A percentile compares a stretch with the other conserved stretches of the same genome.
These are phyloP conservation scores for Leishmania major DNA, from an alignment of 208 protist species.

Conservation along the genomic window DNA sequence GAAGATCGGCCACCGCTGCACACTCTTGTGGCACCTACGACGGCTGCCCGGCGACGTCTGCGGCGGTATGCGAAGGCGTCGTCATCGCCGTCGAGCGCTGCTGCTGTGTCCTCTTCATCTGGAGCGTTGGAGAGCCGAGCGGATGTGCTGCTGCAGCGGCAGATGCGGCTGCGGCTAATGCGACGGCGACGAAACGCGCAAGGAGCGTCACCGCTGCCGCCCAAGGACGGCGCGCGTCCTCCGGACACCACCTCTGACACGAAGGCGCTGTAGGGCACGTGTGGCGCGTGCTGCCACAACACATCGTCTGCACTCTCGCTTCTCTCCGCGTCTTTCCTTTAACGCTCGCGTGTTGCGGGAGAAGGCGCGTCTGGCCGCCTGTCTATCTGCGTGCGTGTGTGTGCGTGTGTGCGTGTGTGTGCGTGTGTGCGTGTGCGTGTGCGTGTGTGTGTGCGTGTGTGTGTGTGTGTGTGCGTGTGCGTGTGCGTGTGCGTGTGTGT, in stretches of 20 bases:
- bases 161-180: slow-evolving; percentile 15
- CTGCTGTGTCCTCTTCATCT: not conserved
- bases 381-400: not conserved
- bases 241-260: not conserved
- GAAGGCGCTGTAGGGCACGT: not conserved
- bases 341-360: not conserved
- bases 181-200: not conserved
- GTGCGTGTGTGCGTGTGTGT: too few relatives aligned
- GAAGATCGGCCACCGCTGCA: slow-evolving; percentile 27
- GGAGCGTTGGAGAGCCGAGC: slow-evolving; percentile 8
- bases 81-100: not conserved
- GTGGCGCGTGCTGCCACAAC: not conserved
- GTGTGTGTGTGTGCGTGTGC: too few relatives aligned
- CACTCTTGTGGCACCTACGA: slow-evolving; percentile 16
- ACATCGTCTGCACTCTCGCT: not conserved
- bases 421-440: too few relatives aligned
- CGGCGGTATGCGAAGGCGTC: slow-evolving; percentile 23
- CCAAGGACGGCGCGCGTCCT: not conserved
- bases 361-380: not conserved
- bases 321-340: not conserved
- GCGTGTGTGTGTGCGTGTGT: too few relatives aligned
- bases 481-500: too few relatives aligned
- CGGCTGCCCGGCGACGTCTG: slow-evolving; percentile 17
- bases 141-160: slow-evolving; percentile 24
- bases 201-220: not conserved